Percentiles rank a stretch among this genome's conserved stretches.
Evolutionary conservation across 2,329 filamentous ascomycete species (phyloP).

Genomic region (Hypomyces perniciosus): DNA sequence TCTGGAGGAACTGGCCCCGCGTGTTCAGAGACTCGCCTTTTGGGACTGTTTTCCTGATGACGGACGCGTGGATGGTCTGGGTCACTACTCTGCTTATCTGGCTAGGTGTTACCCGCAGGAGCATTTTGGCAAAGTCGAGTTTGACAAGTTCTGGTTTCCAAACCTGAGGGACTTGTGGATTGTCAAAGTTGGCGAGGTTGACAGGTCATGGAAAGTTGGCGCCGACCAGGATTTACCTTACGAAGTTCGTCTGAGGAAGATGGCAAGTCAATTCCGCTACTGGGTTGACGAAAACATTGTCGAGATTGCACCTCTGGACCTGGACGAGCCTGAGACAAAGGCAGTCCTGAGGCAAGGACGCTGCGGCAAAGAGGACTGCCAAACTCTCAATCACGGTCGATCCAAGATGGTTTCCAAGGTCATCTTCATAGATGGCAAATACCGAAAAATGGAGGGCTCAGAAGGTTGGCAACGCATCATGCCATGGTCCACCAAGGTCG

Average conservation of each 20-base stretch:
- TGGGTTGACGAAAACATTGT: slow-evolving; percentile 34
- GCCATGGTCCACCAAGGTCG: slow-evolving; percentile 27
- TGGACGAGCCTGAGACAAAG: slow-evolving; percentile 29
- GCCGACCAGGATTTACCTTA: slow-evolving; percentile 26
- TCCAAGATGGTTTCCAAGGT: slow-evolving; percentile 35
- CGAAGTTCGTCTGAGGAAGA: slow-evolving; percentile 24
- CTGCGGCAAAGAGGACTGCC: slow-evolving; percentile 30
- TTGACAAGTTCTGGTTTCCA: slow-evolving; percentile 34
- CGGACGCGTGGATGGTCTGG: slow-evolving; percentile 27
- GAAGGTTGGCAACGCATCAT: slow-evolving; percentile 27
- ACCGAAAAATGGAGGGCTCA: slow-evolving; percentile 21
- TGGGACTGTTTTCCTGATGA: slow-evolving; percentile 38
- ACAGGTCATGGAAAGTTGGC: slow-evolving; percentile 30
- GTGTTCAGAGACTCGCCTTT: slow-evolving; percentile 30
- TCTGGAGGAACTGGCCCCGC: slow-evolving; percentile 28
- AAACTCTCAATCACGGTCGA: slow-evolving; percentile 29
- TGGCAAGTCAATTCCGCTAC: slow-evolving; percentile 33
- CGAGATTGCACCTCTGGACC: slow-evolving; percentile 31
- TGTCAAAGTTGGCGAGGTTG: slow-evolving; percentile 34
- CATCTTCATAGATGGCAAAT: slow-evolving; percentile 30
- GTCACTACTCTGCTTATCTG: slow-evolving; percentile 31
- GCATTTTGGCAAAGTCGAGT: slow-evolving; percentile 28
- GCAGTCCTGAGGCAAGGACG: slow-evolving; percentile 29
- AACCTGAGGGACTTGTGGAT: slow-evolving; percentile 34
- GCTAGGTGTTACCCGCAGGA: slow-evolving; percentile 26